Evolutionary conservation across 495 filamentous ascomycete genomes (phyloP).

Genomic region (Extremus antarcticus): DNA sequence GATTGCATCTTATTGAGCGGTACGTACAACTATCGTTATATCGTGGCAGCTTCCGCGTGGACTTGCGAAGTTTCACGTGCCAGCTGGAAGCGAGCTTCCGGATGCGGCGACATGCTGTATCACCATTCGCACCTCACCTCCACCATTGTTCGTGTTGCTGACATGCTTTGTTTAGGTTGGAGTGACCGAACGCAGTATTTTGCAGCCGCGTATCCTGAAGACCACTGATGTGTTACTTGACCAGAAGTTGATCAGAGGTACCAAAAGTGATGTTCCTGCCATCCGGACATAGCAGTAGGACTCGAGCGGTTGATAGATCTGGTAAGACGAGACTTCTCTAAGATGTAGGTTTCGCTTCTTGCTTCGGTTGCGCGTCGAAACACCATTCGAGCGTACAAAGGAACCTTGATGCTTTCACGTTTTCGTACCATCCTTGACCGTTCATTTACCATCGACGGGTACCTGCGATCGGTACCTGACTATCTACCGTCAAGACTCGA

Average conservation of each 20-base stretch:
- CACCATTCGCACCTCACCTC: background rate
- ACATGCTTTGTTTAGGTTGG: background rate
- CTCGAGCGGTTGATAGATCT: background rate
- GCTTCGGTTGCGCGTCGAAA: too few relatives aligned
- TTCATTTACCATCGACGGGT: background rate
- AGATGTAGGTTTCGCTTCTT: background rate
- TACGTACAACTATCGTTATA: too few relatives aligned
- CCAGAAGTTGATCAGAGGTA: background rate
- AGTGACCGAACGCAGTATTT: background rate
- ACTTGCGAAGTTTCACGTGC: too few relatives aligned
- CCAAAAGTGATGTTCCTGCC: background rate
- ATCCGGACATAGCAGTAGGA: too few relatives aligned
- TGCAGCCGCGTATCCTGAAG: background rate
- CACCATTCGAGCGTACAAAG: background rate
- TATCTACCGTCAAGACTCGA: background rate
- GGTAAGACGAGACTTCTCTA: background rate
- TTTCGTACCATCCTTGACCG: background rate
- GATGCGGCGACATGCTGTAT: background rate
- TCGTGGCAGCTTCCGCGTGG: too few relatives aligned
- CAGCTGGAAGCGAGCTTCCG: background rate
- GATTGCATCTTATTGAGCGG: constrained; percentile 92
- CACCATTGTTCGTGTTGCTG: background rate
- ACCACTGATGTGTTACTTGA: background rate
- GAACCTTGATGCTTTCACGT: background rate
- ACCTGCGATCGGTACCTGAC: background rate